Conservation (phyloP, 345 rosid species). For the Mangifera indica region DNA sequence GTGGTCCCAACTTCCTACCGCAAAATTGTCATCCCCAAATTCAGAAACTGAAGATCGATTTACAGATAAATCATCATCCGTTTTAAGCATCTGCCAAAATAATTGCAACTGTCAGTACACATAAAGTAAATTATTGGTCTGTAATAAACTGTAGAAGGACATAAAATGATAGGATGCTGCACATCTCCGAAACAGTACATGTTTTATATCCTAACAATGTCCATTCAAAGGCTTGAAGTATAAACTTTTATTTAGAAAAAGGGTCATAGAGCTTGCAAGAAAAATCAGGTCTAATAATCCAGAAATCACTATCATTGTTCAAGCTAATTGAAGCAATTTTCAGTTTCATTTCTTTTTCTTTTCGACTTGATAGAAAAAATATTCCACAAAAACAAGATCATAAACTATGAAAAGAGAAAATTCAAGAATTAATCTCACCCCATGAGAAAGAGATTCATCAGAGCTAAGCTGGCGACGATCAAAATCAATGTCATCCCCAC, state of each 20-base stretch:
- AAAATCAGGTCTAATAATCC: no score
- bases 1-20: slow-evolving; percentile 84
- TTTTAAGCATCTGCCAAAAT: slow-evolving; percentile 61
- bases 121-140: neutral
- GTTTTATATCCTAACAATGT: no score
- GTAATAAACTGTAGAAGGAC: slow-evolving; percentile 8
- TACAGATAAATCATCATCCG: slow-evolving; percentile 62
- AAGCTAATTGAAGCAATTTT: neutral
- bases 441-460: slow-evolving; percentile 55
- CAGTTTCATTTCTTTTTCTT: neutral
- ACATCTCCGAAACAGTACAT: neutral
- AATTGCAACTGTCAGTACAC: neutral
- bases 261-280: no score
- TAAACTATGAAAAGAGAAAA: slow-evolving; percentile 3
- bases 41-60: slow-evolving; percentile 68
- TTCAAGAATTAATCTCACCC: slow-evolving; percentile 40
- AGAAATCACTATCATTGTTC: neutral
- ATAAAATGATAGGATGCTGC: neutral
- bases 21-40: slow-evolving; percentile 92
- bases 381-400: neutral
- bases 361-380: neutral
- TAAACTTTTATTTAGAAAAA: no score
- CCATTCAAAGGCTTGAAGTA: no score
- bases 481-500: slow-evolving; percentile 99
- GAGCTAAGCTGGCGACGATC: slow-evolving; percentile 90